Percentiles rank a stretch among this genome's conserved stretches.
phyloP scores from a whole-genome alignment of 768 basidiomycete genomes.

The Termitomyces sp. region DNA sequence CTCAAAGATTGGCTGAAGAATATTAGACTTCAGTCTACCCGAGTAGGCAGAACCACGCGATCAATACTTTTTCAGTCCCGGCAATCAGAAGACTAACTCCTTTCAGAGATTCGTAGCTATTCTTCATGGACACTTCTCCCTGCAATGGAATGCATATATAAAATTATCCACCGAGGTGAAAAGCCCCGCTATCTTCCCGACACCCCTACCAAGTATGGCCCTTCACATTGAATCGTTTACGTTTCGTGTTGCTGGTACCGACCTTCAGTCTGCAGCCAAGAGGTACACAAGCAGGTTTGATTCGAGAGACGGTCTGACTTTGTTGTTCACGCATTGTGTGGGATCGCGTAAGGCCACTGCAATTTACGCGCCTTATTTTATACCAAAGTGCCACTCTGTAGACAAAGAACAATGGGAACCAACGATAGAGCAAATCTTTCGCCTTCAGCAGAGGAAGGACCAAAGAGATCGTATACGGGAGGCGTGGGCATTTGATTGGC shows the following conservation, averaged over 20 bases:
- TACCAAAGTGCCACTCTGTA: slow-evolving; percentile 3
- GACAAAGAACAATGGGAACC: slow-evolving; percentile 39
- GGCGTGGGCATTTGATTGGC: slow-evolving; percentile 37
- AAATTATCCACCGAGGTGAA: background rate
- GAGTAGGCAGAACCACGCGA: background rate
- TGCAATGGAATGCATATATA: slow-evolving; percentile 1
- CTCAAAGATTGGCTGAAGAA: background rate
- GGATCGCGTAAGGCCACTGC: slow-evolving; percentile 12
- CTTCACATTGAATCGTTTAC: slow-evolving; percentile 6
- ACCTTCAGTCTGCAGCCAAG: slow-evolving; percentile 11
- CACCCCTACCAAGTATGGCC: background rate
- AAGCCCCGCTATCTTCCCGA: background rate
- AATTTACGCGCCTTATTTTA: background rate
- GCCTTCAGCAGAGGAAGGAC: slow-evolving; percentile 15
- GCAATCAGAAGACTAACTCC: background rate
- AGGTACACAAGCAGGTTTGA: slow-evolving; percentile 8
- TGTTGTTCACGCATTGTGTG: slow-evolving; percentile 13
- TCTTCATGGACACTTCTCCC: slow-evolving; percentile 1
- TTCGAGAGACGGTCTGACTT: slow-evolving; percentile 9
- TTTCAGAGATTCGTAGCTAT: background rate
- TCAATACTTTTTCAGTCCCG: background rate
- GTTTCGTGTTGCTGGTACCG: slow-evolving; percentile 3
- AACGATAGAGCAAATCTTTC: slow-evolving; percentile 23
- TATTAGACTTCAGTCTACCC: background rate
- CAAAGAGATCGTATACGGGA: slow-evolving; percentile 26